These are phyloP conservation scores for Nicotiana knightiana DNA, from an alignment of 257 asterid species.

Conservation along the genomic window DNA sequence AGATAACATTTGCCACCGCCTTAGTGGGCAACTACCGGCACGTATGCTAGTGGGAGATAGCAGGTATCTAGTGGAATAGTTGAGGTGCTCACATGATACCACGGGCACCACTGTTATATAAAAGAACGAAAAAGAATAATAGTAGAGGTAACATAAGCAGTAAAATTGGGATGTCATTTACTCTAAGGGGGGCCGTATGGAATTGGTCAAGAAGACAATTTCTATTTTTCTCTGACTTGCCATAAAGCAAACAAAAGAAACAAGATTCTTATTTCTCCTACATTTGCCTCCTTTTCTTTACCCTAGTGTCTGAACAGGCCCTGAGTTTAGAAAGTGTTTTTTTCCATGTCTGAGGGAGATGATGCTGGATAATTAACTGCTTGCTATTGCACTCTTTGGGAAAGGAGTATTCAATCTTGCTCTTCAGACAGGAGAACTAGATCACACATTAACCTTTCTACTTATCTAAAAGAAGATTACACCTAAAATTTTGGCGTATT, in stretches of 20 bases:
- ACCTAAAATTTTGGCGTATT: not conserved
- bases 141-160: not conserved
- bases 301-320: not conserved
- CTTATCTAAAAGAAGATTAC: not conserved
- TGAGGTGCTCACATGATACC: not conserved
- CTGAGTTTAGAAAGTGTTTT: not conserved
- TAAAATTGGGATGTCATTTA: not conserved
- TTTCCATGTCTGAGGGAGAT: not conserved
- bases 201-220: not conserved
- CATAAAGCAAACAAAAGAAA: not conserved
- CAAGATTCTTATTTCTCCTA: not conserved
- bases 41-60: not conserved
- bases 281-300: not conserved
- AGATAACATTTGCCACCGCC: not conserved
- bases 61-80: not conserved
- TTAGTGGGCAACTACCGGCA: not conserved
- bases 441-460: not conserved
- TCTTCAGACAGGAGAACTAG: not conserved
- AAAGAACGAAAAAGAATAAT: not conserved
- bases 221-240: not conserved
- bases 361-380: not conserved
- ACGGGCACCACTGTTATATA: not conserved
- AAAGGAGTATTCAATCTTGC: not conserved
- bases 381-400: not conserved
- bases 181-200: not conserved